Conservation (phyloP, 2,329 filamentous ascomycete genomes). For the Peltaster fructicola region DNA sequence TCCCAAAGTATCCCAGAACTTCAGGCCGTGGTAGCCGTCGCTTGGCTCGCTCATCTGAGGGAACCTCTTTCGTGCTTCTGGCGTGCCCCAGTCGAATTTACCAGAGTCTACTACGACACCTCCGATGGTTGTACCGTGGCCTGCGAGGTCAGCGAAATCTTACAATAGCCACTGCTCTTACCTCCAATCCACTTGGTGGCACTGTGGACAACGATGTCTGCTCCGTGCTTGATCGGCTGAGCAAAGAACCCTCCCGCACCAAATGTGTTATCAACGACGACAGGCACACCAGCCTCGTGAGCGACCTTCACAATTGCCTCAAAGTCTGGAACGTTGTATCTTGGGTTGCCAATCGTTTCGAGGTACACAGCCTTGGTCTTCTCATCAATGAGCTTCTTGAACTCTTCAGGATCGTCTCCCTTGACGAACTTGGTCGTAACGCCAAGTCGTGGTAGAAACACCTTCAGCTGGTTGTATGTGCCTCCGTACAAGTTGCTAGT, state of each 20-base stretch:
- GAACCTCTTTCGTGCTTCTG: slow-evolving; percentile 49
- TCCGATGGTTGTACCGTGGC: slow-evolving; percentile 74
- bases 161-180: too few relatives aligned
- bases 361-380: slow-evolving; percentile 85
- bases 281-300: slow-evolving; percentile 43
- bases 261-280: slow-evolving; percentile 81
- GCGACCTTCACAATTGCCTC: slow-evolving; percentile 71
- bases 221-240: slow-evolving; percentile 74
- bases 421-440: slow-evolving; percentile 76
- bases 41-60: slow-evolving; percentile 82
- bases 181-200: slow-evolving; percentile 96
- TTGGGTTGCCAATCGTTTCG: slow-evolving; percentile 85
- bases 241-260: slow-evolving; percentile 81
- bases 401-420: slow-evolving; percentile 62
- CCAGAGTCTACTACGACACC: slow-evolving; percentile 76
- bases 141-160: too few relatives aligned
- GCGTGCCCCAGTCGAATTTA: slow-evolving; percentile 84
- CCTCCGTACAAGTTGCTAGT: slow-evolving; percentile 86
- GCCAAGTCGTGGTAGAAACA: slow-evolving; percentile 69
- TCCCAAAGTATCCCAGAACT: slow-evolving; percentile 89
- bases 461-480: slow-evolving; percentile 96
- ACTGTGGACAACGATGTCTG: slow-evolving; percentile 85
- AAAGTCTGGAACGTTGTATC: slow-evolving; percentile 84
- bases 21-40: slow-evolving; percentile 79
- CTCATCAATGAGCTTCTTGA: slow-evolving; percentile 71